Evolutionary conservation across 108 stramenopile genomes (phyloP), one percentile per base, ranked within the genome.

Genomic region (Phaeodactylum tricornutum): DNA sequence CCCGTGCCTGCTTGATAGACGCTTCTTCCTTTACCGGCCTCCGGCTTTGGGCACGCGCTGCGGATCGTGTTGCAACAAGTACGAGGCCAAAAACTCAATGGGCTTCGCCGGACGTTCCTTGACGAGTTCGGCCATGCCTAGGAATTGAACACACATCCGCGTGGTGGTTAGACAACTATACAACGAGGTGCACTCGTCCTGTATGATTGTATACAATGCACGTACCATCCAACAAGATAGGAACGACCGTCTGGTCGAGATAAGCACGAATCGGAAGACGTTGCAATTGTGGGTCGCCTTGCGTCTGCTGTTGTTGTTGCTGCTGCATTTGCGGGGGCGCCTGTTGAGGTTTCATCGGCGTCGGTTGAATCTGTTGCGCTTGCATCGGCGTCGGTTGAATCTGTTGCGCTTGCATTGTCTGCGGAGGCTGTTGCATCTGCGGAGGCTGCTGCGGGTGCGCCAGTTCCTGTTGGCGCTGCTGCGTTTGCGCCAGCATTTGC

Each of bases 241-340:
- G 98, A 66, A 99, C 96, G 12, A 98, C 98, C 9, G 98, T 99
- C 52, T 97, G 96, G 74, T 99, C 98, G 42, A 99, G 75, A 61
- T 99, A 99, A 26, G 98, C 92, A 31, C 98, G 96, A 63, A 99
- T 98, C 17, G 96, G 96, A 38, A 99, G 58, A 29, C 79, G 73
- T 52, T 94, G 59, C 61, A 79, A 57, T 50, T 79, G 64, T 37
- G 69, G 49, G 28, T 46, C 35, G 2, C 24, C 33, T 17, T 55
- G 43, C 6, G 16, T 14, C 3, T 57, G 56, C 29, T 55, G 52
- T 30, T 55, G 54, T 19, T 55, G 54, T 26, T 55, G 54, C 22
- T 43, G 42, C 16, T 55, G 40, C n/a, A 43, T 27, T 52, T 38
- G 50, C 9, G 25, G 47, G 15, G 26, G 47, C 8, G 4, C 24